These are phyloP conservation scores for Aspergillus brasiliensis DNA, from an alignment of 2,329 filamentous ascomycete species.

Conservation along the genomic window DNA sequence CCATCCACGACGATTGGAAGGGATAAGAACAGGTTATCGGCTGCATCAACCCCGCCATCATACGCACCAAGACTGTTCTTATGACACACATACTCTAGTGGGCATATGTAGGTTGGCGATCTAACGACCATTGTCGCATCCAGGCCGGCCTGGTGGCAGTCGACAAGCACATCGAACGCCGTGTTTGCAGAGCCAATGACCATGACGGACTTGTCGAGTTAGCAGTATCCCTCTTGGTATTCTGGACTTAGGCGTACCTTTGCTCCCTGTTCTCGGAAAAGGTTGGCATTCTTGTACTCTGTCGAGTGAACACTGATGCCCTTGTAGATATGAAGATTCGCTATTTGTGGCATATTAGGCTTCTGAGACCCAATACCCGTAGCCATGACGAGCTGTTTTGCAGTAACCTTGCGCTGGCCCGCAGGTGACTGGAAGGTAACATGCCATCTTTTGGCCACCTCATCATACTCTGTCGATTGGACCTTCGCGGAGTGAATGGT, in stretches of 20 bases:
- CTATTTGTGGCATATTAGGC: conserved; percentile 18
- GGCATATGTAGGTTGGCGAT: conserved; percentile 41
- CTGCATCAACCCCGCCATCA: conserved; percentile 23
- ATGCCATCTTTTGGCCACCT: conserved; percentile 24
- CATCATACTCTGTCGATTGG: conserved; percentile 27
- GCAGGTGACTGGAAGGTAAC: conserved; percentile 23
- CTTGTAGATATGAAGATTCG: conserved; percentile 13
- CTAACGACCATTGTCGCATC: conserved; percentile 51
- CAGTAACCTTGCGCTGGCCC: conserved; percentile 8
- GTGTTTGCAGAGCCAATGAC: conserved; percentile 53
- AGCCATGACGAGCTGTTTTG: conserved; percentile 26
- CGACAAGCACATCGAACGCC: conserved; percentile 50
- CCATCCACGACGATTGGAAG: conserved; percentile 12
- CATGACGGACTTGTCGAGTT: conserved; percentile 38
- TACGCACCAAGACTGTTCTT: conserved; percentile 30
- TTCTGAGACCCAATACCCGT: conserved; percentile 23
- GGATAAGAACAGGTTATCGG: conserved; percentile 2
- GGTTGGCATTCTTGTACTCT: conserved; percentile 14
- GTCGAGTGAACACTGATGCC: conserved; percentile 20
- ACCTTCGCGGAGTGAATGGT: conserved; percentile 32
- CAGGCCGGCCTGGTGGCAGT: conserved; percentile 46
- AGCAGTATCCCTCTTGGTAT: neutral
- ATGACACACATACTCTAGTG: conserved; percentile 25
- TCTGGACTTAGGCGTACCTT: conserved; percentile 8
- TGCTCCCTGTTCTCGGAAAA: conserved; percentile 14